Evolutionary conservation across 2,329 filamentous ascomycete species (phyloP).

Genomic region (Hymenoscyphus infarciens): DNA sequence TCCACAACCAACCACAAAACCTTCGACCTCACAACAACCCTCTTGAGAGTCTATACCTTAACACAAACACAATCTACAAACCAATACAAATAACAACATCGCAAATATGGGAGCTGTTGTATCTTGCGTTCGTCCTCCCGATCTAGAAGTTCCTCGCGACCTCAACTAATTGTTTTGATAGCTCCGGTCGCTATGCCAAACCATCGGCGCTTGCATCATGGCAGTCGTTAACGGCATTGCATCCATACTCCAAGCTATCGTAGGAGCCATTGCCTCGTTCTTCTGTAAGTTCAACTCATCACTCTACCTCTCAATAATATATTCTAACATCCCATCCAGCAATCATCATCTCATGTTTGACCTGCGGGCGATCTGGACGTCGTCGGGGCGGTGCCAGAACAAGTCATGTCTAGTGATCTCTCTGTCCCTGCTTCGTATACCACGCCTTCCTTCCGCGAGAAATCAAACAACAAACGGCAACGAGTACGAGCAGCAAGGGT

Average conservation of each 20-base stretch:
- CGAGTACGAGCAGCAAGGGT: neutral
- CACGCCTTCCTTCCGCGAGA: neutral
- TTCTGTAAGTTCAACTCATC: conserved; percentile 23
- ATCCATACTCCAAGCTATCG: conserved; percentile 33
- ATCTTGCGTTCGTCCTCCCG: conserved; percentile 34
- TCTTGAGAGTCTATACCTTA: conserved; percentile 8
- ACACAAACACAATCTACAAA: conserved; percentile 9
- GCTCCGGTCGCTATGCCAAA: conserved; percentile 34
- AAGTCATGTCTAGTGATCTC: conserved; percentile 12
- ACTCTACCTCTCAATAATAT: neutral
- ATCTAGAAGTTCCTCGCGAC: neutral
- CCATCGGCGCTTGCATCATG: conserved; percentile 38
- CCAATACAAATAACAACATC: conserved; percentile 21
- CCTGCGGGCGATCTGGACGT: conserved; percentile 30
- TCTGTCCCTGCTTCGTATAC: conserved; percentile 8
- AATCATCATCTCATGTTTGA: conserved; percentile 32
- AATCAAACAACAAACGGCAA: neutral
- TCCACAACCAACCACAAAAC: conserved; percentile 5
- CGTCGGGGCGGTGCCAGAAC: conserved; percentile 3
- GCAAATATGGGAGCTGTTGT: conserved; percentile 38
- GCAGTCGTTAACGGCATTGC: conserved; percentile 53
- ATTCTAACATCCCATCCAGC: conserved; percentile 8
- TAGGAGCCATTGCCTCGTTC: conserved; percentile 33
- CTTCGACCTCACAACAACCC: conserved; percentile 12
- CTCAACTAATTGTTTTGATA: conserved; percentile 20